phyloP scores from a whole-genome alignment of 805 yeast genomes.

The Saturnispora sanitii region DNA sequence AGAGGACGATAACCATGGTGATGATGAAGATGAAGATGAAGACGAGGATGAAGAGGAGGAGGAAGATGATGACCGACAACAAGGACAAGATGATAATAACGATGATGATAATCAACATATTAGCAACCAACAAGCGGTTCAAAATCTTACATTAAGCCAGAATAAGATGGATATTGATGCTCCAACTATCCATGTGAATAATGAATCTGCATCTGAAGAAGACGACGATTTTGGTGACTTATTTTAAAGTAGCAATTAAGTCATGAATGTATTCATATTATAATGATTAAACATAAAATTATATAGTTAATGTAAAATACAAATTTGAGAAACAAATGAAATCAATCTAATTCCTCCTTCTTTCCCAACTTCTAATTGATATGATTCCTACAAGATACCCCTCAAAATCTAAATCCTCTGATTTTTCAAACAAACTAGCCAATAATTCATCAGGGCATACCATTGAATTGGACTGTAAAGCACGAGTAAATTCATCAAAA shows the following conservation, averaged over 20 bases:
- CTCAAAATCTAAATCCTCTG: constrained; percentile 20
- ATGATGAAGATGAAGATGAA: constrained; percentile 17
- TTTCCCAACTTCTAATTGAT: constrained; percentile 18
- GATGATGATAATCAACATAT: not conserved
- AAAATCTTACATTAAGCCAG: too few relatives aligned
- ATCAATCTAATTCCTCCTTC: constrained; percentile 2
- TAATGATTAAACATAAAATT: not conserved
- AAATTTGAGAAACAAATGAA: not conserved
- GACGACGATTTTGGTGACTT: constrained; percentile 15
- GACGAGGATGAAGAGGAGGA: constrained; percentile 18
- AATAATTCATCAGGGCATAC: constrained; percentile 18
- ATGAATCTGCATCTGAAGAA: constrained; percentile 6
- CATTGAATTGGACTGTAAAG: constrained; percentile 19
- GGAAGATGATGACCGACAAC: constrained; percentile 24
- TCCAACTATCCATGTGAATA: not conserved
- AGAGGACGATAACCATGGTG: constrained; percentile 15
- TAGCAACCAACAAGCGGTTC: too few relatives aligned
- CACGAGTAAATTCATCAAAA: constrained; percentile 21
- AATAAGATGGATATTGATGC: constrained; percentile 2
- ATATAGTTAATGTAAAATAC: not conserved
- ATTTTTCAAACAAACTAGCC: constrained; percentile 15
- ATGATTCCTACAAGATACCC: constrained; percentile 23
- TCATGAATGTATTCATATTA: not conserved
- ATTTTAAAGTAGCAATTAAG: constrained; percentile 8
- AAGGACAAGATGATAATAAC: not conserved